Percentiles rank a stretch among this genome's conserved stretches.
phyloP scores from a whole-genome alignment of 2,329 filamentous ascomycete species.

The Lizonia empirigonia region DNA sequence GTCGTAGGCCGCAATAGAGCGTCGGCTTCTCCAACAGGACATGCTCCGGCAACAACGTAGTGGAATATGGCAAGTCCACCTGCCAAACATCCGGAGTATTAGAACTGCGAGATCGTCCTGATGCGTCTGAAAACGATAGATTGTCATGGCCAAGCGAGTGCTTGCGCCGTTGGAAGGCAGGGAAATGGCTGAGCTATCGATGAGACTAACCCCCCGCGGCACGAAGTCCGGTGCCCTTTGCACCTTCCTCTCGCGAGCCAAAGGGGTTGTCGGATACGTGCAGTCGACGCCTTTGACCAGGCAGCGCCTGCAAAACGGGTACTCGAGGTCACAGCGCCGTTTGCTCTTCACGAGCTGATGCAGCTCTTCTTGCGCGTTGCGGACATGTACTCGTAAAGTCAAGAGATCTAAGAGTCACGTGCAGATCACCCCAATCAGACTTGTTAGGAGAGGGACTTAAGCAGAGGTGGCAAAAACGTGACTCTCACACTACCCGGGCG shows the following conservation, averaged over 20 bases:
- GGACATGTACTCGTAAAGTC: slow-evolving; percentile 37
- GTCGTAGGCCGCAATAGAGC: not conserved
- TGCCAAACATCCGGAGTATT: slow-evolving; percentile 22
- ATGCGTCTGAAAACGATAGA: slow-evolving; percentile 8
- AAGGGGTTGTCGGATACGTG: slow-evolving; percentile 27
- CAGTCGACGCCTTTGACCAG: slow-evolving; percentile 36
- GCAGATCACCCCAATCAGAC: no score
- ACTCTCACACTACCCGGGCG: no score
- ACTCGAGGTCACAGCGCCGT: slow-evolving; percentile 39
- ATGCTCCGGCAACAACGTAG: not conserved
- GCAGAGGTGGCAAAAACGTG: no score
- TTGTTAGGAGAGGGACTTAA: no score
- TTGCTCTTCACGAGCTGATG: slow-evolving; percentile 37
- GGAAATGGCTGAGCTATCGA: slow-evolving; percentile 6
- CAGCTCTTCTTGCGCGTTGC: slow-evolving; percentile 41
- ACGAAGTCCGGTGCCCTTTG: slow-evolving; percentile 18
- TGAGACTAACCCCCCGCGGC: slow-evolving; percentile 12
- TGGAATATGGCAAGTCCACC: slow-evolving; percentile 10
- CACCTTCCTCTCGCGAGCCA: slow-evolving; percentile 31
- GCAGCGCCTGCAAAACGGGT: slow-evolving; percentile 38
- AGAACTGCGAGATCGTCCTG: slow-evolving; percentile 5
- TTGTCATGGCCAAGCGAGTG: not conserved
- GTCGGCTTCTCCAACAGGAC: not conserved
- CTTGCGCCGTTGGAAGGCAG: slow-evolving; percentile 8
- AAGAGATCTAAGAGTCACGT: no score